phyloP scores from a whole-genome alignment of 2,329 filamentous ascomycete species.

The Ophiostoma ips region DNA sequence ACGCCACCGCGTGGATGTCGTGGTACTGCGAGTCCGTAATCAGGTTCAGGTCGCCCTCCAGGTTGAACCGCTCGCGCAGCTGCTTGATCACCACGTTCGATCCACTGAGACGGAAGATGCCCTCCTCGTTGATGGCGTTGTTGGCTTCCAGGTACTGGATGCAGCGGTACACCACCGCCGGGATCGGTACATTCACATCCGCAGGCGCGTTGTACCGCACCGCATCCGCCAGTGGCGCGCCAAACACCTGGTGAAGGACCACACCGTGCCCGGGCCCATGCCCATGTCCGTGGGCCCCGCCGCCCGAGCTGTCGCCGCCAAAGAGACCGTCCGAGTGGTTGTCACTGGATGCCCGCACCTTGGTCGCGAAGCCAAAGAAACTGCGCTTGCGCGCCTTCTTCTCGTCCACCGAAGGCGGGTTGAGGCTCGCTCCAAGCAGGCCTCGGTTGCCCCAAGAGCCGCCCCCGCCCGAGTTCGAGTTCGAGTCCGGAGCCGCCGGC shows the following conservation, averaged over 20 bases:
- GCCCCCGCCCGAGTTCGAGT: no score
- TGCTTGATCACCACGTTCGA: slow-evolving; percentile 89
- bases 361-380: slow-evolving; percentile 56
- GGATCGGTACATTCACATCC: slow-evolving; percentile 62
- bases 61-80: slow-evolving; percentile 85
- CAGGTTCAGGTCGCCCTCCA: slow-evolving; percentile 80
- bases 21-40: slow-evolving; percentile 72
- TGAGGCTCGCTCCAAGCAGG: slow-evolving; percentile 27
- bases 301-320: slow-evolving; percentile 21
- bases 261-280: slow-evolving; percentile 16
- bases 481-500: slow-evolving; percentile 66
- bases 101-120: slow-evolving; percentile 93
- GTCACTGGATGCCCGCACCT: slow-evolving; percentile 41
- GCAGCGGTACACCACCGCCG: slow-evolving; percentile 87
- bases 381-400: slow-evolving; percentile 70
- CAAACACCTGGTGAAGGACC: slow-evolving; percentile 62
- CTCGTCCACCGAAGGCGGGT: slow-evolving; percentile 45
- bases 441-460: background rate
- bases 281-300: slow-evolving; percentile 23
- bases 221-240: slow-evolving; percentile 71
- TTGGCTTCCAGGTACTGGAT: slow-evolving; percentile 83
- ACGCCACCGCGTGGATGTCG: slow-evolving; percentile 92
- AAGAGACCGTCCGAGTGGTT: slow-evolving; percentile 39
- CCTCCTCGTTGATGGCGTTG: slow-evolving; percentile 73
- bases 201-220: slow-evolving; percentile 65